phyloP scores from a whole-genome alignment of 129 eudicot species.

The Flaveria robusta region DNA sequence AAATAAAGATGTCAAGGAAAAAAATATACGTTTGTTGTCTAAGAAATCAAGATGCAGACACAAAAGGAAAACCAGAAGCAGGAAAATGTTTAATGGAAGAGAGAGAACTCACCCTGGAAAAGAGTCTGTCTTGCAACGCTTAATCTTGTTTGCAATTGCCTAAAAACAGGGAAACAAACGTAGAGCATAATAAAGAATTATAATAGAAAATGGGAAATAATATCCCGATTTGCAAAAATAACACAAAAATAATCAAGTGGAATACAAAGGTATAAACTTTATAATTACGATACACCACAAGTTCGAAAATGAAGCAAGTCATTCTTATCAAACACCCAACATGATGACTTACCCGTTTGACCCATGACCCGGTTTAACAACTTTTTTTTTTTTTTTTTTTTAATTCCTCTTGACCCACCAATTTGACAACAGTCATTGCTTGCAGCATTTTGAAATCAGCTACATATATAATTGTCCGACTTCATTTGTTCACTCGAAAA shows the following conservation, averaged over 20 bases:
- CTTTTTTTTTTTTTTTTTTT: too few relatives aligned
- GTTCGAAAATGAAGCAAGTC: neutral
- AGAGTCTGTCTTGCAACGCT: constrained; percentile 99
- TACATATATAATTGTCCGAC: neutral
- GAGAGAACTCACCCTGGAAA: constrained; percentile 62
- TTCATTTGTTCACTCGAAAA: neutral
- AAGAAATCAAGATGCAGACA: constrained; percentile 5
- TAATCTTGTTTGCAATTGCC: constrained; percentile 92
- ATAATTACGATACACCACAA: neutral
- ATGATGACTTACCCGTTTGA: neutral
- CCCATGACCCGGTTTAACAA: neutral
- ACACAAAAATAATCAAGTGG: neutral
- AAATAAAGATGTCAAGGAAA: neutral
- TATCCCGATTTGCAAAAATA: neutral
- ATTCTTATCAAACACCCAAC: neutral
- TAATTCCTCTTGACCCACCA: neutral
- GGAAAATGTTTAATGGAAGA: neutral
- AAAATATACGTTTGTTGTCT: neutral
- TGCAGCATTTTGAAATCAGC: constrained; percentile 1
- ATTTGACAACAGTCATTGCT: neutral
- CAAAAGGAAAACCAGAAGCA: neutral
- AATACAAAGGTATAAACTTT: neutral
- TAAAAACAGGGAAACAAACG: constrained; percentile 26
- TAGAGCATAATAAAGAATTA: neutral
- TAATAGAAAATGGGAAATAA: neutral